Conservation (phyloP, 257 asterid genomes). For the Misopates orontium region DNA sequence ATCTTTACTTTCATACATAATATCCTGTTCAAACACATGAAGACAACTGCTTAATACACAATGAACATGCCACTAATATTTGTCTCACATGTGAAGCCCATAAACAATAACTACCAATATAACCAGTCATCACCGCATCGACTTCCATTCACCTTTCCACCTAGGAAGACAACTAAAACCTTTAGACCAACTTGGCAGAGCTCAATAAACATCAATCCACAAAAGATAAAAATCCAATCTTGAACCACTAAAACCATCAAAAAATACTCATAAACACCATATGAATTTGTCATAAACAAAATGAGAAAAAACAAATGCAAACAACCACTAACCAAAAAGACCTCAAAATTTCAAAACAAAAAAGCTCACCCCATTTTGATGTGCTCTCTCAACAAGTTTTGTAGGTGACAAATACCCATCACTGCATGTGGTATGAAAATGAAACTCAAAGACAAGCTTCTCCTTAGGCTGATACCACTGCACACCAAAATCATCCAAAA, state of each 20-base stretch:
- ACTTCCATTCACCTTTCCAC: slow-evolving; percentile 2
- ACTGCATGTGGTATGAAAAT: slow-evolving; percentile 80
- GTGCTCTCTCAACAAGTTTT: slow-evolving; percentile 95
- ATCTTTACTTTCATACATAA: background rate
- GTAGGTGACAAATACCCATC: slow-evolving; percentile 94
- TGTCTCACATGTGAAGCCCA: slow-evolving; percentile 5
- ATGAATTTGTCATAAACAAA: slow-evolving; percentile 5
- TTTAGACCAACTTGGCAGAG: slow-evolving; percentile 16
- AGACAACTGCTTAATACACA: slow-evolving; percentile 2
- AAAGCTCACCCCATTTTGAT: slow-evolving; percentile 74
- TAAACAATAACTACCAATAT: background rate
- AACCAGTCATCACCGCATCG: background rate
- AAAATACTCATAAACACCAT: slow-evolving; percentile 6
- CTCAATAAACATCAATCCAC: slow-evolving; percentile 4
- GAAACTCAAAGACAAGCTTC: slow-evolving; percentile 80
- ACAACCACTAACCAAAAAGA: background rate
- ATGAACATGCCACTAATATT: background rate
- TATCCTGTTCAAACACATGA: slow-evolving; percentile 19
- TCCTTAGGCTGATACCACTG: slow-evolving; percentile 72
- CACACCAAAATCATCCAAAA: slow-evolving; percentile 72
- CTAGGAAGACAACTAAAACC: slow-evolving; percentile 13
- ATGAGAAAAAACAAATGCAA: slow-evolving; percentile 18
- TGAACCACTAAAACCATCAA: slow-evolving; percentile 12
- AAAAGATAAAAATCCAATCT: slow-evolving; percentile 1
- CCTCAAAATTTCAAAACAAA: slow-evolving; percentile 1